A percentile compares a stretch with the other conserved stretches of the same genome.
Conservation (phyloP, 2,329 filamentous ascomycete genomes). For the Cladosporium sp. region DNA sequence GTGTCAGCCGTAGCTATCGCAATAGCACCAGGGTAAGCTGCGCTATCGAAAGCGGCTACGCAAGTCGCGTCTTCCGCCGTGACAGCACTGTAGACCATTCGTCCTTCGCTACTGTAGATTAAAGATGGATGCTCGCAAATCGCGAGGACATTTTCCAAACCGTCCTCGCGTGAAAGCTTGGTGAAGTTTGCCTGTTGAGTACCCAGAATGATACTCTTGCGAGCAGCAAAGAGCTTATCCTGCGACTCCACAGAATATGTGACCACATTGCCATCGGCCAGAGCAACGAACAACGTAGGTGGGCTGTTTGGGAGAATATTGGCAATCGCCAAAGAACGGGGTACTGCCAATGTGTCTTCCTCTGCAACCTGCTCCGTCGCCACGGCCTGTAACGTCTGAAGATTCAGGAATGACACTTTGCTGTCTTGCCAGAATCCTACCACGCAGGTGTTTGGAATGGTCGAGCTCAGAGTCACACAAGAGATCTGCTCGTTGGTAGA, state of each 20-base stretch:
- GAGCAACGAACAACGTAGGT: slow-evolving; percentile 69
- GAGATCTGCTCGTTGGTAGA: slow-evolving; percentile 72
- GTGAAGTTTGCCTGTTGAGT: slow-evolving; percentile 81
- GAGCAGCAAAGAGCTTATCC: slow-evolving; percentile 62
- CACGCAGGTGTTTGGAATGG: slow-evolving; percentile 63
- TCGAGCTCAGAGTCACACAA: slow-evolving; percentile 70
- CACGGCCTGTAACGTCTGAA: slow-evolving; percentile 62
- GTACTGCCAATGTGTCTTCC: slow-evolving; percentile 69
- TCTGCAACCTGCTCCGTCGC: slow-evolving; percentile 55
- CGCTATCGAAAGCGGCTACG: slow-evolving; percentile 76
- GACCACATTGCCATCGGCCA: too few species aligned
- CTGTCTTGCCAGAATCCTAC: slow-evolving; percentile 87
- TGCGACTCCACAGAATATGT: slow-evolving; percentile 53
- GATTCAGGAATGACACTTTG: slow-evolving; percentile 67
- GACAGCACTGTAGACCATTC: slow-evolving; percentile 88
- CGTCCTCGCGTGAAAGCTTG: slow-evolving; percentile 62
- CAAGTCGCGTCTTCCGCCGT: slow-evolving; percentile 80
- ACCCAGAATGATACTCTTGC: slow-evolving; percentile 79
- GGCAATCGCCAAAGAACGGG: slow-evolving; percentile 74
- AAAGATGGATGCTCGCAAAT: slow-evolving; percentile 91
- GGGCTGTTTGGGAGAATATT: slow-evolving; percentile 64
- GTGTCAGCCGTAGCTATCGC: slow-evolving; percentile 66
- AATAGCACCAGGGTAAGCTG: slow-evolving; percentile 75
- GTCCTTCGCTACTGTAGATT: slow-evolving; percentile 83
- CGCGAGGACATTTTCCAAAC: slow-evolving; percentile 77